Evolutionary conservation across 768 basidiomycete species (phyloP).

Genomic region (Suillus decipiens): DNA sequence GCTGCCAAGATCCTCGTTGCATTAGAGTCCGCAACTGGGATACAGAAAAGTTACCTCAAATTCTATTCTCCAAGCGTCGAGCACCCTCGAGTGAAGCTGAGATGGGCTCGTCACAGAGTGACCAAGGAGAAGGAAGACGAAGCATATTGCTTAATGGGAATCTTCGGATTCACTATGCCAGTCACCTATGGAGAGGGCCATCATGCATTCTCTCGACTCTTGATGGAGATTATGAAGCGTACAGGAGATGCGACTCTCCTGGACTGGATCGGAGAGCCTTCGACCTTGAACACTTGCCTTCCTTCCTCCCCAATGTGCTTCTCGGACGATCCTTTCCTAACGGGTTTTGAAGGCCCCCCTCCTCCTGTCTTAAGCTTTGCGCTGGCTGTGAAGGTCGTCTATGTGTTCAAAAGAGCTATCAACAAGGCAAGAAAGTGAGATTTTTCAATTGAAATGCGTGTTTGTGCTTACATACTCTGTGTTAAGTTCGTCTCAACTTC

Average conservation of each 20-base stretch:
- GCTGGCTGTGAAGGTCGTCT: neutral
- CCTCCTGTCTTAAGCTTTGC: neutral
- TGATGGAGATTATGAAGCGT: conserved; percentile 13
- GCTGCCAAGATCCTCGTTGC: neutral
- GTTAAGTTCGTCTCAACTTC: neutral
- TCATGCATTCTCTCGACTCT: conserved; percentile 15
- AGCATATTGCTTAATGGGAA: conserved; percentile 19
- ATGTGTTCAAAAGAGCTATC: neutral
- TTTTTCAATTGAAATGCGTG: neutral
- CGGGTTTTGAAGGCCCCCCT: neutral
- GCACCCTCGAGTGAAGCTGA: conserved; percentile 7
- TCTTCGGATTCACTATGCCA: conserved; percentile 15
- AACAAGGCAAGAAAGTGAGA: conserved; percentile 2
- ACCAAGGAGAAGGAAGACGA: conserved; percentile 21
- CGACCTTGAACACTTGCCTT: conserved; percentile 9
- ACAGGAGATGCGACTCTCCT: conserved; percentile 15
- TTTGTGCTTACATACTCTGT: neutral
- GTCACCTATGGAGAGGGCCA: conserved; percentile 23
- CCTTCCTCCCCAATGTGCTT: conserved; percentile 13
- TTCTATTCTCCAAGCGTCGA: conserved; percentile 8
- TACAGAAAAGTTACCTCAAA: conserved; percentile 5
- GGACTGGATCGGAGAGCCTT: conserved; percentile 15
- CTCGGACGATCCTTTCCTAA: conserved; percentile 1
- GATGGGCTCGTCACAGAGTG: conserved; percentile 13
- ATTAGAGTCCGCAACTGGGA: conserved; percentile 6